A percentile compares a stretch with the other conserved stretches of the same genome.
Conservation (phyloP, 1,139 yeast genomes). For the Arxiozyma slooffiae region DNA sequence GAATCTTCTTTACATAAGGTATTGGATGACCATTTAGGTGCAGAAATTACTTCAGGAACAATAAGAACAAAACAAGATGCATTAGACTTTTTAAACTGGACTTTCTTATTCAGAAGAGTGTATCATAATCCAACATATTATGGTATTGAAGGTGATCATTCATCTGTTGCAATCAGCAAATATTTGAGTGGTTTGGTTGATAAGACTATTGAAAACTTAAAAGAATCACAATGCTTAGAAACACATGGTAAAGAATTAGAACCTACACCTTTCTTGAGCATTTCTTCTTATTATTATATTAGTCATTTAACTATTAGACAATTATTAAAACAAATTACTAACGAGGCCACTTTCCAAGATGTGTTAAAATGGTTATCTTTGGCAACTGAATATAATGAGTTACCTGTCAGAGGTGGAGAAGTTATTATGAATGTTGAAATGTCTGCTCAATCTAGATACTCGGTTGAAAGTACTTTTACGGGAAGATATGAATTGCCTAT, state of each 20-base stretch:
- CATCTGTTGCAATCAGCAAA: constrained; percentile 55
- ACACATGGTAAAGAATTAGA: constrained; percentile 38
- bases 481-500: constrained; percentile 50
- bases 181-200: constrained; percentile 72
- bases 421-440: constrained; percentile 85
- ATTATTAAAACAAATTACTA: constrained; percentile 44
- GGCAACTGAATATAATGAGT: constrained; percentile 83
- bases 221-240: constrained; percentile 62
- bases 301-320: constrained; percentile 82
- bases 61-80: constrained; percentile 79
- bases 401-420: constrained; percentile 93
- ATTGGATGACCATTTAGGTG: constrained; percentile 90
- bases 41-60: constrained; percentile 87
- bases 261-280: constrained; percentile 75
- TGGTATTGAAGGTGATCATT: constrained; percentile 60
- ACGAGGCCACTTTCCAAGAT: constrained; percentile 51
- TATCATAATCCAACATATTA: constrained; percentile 94
- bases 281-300: constrained; percentile 84
- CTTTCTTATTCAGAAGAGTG: constrained; percentile 84
- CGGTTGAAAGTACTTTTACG: constrained; percentile 38
- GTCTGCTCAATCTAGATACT: constrained; percentile 70
- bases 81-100: constrained; percentile 87
- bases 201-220: constrained; percentile 53
- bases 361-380: constrained; percentile 64
- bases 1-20: constrained; percentile 92